Base-by-base conservation (phyloP, 2,329 filamentous ascomycete species). In the Xylariaceae sp. region DNA sequence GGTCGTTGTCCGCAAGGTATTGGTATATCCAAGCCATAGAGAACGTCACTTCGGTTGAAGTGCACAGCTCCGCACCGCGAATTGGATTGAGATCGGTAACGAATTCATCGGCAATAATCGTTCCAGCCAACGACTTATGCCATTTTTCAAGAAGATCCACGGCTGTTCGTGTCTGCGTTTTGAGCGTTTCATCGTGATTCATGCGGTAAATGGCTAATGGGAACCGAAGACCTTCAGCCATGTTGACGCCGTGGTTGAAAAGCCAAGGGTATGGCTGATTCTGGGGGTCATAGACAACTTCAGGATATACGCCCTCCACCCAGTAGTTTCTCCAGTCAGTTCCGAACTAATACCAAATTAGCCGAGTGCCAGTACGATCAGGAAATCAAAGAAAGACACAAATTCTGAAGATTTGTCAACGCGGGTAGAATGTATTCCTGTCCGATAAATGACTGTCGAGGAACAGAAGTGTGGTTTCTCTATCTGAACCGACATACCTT, bases 181-280 rank as follows among this genome's bases (percentile, higher is more conserved):
- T 53, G n/a, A 69, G 50, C 9, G 54, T 52, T 12, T 62, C 51
- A 13, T 63, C 64, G 28, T 65, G 60, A 9, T 57, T 66, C 47
- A 67, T 64, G 17, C 67, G 60, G 45, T 69, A 67, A 18, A 69
- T 59, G 34, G 66, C 58, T 4, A 67, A 48, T 2, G 66, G 62
- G 30, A 65, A 65, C 28, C 67, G 64, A 18, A 71, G 52, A 9
- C 63, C 65, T 56, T 69, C 64, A n/a, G 65, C 66, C 35, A 68
- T 53, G 45, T 71, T 70, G 6, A 71, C 68, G 3, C 65, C 68
- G 40, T 71, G 68, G 12, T 61, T 61, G 37, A 62, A 69, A 7
- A 62, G 47, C 19, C 56, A 57, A 41, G 63, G 34, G 18, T 65
- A 54, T 43, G 59, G 37, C 45, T 59, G 41, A 4, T 49, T 28